Evolutionary conservation across 2,329 filamentous ascomycete genomes (phyloP), one percentile per base, ranked within the genome.

Genomic region (Fusarium sp.): DNA sequence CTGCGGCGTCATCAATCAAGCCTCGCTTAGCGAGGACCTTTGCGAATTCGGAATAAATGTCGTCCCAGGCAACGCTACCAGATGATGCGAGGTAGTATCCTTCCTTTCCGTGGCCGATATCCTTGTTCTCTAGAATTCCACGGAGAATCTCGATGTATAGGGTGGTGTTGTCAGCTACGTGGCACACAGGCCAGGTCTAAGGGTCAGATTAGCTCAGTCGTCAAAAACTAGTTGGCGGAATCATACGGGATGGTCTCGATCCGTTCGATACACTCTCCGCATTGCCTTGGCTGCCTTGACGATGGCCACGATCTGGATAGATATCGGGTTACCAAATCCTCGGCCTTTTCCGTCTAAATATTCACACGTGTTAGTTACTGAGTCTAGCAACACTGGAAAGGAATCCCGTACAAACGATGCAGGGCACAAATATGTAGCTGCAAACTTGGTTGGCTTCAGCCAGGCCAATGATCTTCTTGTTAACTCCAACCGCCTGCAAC

Each of bases 391-490:
- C 7, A 2, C 18, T 10, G 1, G 1, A 31, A 14, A 5, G n/a
- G 13, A 9, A 8, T 35, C 0, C 1, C 50, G 3, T 20, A 57
- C 52, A 57, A 24, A 57, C 52, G 1, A 57, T 37, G 52, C 52
- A 57, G 2, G 52, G 52, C 10, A 35, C 52, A 37, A 57, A 57
- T 57, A 57, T 35, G 20, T 57, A 57, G 31, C 52, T 24, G 6
- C 52, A 31, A 22, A 57, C 31, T 57, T 37, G 31, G 31, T 57
- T 37, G 31, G 52, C 52, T 57, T 57, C 52, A 22, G 52, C 52
- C 4, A 57, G 14, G 31, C 37, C 29, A 7, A 57, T 22, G 3
- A 57, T 35, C 4, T 8, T 57, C 20, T 37, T 24, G n/a, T 57
- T 57, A 10, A 35, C 31, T 10, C 20, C 16, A 18, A 57, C 8